These are phyloP conservation scores for Prunus mongolica DNA, from an alignment of 306 rosid species.

Conservation along the genomic window DNA sequence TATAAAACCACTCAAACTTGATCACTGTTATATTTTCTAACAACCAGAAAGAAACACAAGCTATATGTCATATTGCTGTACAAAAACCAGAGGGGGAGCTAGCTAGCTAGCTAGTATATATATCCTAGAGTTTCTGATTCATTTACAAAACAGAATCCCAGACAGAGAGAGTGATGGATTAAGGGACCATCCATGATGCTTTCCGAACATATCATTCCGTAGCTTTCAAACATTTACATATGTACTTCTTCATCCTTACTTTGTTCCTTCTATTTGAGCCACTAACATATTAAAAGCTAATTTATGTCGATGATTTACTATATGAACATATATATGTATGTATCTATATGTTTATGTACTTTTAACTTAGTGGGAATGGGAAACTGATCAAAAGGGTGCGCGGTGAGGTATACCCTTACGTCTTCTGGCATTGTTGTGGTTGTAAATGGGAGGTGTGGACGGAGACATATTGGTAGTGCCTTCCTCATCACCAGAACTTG, in stretches of 20 bases:
- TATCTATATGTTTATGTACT: not conserved
- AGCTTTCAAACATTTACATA: not conserved
- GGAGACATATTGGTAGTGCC: constrained; percentile 30
- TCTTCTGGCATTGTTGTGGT: constrained; percentile 44
- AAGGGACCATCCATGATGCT: not conserved
- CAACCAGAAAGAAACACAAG: not conserved
- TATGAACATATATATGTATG: not conserved
- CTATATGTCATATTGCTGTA: constrained; percentile 2
- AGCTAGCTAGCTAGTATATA: not conserved
- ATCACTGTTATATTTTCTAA: not conserved
- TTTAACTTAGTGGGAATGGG: not conserved
- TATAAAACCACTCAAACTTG: not conserved
- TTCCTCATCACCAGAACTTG: constrained; percentile 24
- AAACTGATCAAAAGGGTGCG: constrained; percentile 34
- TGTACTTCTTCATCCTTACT: not conserved
- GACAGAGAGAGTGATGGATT: not conserved
- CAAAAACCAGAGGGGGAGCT: not conserved
- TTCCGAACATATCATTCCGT: not conserved
- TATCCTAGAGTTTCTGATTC: constrained; percentile 7
- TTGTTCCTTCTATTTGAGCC: not conserved
- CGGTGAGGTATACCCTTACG: constrained; percentile 51
- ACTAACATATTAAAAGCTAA: not conserved
- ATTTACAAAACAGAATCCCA: constrained; percentile 1
- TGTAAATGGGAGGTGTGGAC: constrained; percentile 36
- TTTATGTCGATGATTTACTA: not conserved